A percentile compares a stretch with the other conserved stretches of the same genome.
Evolutionary conservation across 345 rosid species (phyloP).

Genomic region (Arabis hirsuta): DNA sequence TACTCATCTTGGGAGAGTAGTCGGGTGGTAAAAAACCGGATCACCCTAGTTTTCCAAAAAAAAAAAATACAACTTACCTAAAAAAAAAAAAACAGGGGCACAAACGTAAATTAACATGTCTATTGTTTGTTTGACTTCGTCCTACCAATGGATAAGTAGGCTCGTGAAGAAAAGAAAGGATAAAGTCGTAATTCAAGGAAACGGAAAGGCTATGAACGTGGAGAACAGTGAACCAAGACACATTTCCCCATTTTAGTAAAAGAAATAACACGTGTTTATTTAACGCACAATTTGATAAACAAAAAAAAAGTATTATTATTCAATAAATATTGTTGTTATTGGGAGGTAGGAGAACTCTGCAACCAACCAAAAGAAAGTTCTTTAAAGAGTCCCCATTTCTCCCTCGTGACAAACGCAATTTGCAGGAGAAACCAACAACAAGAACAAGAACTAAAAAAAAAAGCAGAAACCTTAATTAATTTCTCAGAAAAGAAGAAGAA

Average conservation of each 20-base stretch:
- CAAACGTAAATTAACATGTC: neutral
- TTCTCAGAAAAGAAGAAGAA: neutral
- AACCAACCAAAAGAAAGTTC: conserved; percentile 9
- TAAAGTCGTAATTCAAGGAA: conserved; percentile 2
- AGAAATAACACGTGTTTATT: conserved; percentile 35
- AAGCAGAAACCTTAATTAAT: neutral
- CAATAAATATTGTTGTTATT: neutral
- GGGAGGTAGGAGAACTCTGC: conserved; percentile 24
- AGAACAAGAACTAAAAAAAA: neutral
- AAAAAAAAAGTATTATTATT: neutral
- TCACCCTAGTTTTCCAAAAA: too few relatives aligned
- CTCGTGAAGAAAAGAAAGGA: conserved; percentile 28
- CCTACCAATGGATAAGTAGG: neutral
- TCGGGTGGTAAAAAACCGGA: too few relatives aligned
- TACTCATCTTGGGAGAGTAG: too few relatives aligned
- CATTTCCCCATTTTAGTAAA: conserved; percentile 11
- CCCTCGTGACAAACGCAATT: conserved; percentile 42
- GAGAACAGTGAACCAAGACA: conserved; percentile 41
- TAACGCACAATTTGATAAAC: conserved; percentile 4
- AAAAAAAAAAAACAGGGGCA: neutral
- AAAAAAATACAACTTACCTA: too few relatives aligned
- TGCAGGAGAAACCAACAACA: conserved; percentile 1
- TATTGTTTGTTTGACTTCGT: conserved; percentile 26
- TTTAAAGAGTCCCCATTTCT: conserved; percentile 35
- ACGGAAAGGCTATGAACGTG: conserved; percentile 42